Base-by-base conservation (phyloP, 1,139 yeast species). In the Scheffersomyces parashehatae region DNA sequence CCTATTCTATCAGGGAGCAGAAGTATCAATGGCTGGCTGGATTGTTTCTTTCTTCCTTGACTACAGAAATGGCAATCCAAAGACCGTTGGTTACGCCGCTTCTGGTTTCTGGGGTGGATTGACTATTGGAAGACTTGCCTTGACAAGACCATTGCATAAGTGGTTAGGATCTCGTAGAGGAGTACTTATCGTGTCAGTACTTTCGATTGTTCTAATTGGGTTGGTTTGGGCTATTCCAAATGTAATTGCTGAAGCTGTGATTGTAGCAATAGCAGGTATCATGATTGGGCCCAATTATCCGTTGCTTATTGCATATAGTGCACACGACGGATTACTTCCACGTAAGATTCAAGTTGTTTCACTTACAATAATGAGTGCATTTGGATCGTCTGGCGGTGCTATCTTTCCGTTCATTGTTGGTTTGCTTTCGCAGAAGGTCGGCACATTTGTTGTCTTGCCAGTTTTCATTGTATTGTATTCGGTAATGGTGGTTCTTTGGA, bases 101-200 rank as follows among this genome's bases (percentile, higher is more conserved):
- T 79, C 88, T 7, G 89, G 88, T 0, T 82, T 78, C 52, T 84
- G 89, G 89, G 82, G 76, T 6, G 90, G 89, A 7, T 64, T 84
- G 29, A 81, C 88, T 0, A 37, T 81, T 4, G 88, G 88, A 1
- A 60, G 89, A 40, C 62, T 83, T 31, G 47, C 69, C 3, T 62
- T 82, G 24, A 74, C 80, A 2, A 57, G 71, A 28, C 65, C 67
- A 1, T 51, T 73, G 14, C 75, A 75, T 44, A 63, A 64, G 32
- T 20, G 7, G 3, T 44, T 75, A 33, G 83, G 84, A 1, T 68
- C 73, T 5, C 66, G 82, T 50, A 57, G 82, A 46, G 69, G 79
- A 1, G 74, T 77, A 5, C 55, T 69, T 5, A 39, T 74, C 0
- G 53, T 70, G 9, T 56, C 74, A 0, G 0, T 67, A 0, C 24